Evolutionary conservation across 2,329 filamentous ascomycete species (phyloP), one percentile per base, ranked within the genome.

Genomic region (Byssothecium circinans): DNA sequence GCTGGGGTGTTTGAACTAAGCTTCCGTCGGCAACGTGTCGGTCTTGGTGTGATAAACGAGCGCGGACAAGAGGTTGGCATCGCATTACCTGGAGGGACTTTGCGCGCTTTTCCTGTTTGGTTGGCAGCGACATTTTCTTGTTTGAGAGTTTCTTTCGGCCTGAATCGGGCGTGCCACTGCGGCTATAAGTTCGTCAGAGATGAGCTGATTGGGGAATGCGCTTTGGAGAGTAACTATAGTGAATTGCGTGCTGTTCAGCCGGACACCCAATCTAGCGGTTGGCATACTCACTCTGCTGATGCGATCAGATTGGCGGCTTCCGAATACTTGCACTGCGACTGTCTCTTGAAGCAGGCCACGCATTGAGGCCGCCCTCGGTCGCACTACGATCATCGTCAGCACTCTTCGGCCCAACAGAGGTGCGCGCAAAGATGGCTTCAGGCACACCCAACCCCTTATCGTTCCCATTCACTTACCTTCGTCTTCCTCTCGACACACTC

Each of bases 401-500:
- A 19, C 29, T 12, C 29, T 10, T 23, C n/a, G 23, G 6, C 23
- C 10, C 23, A 5, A 25, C 10, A 25, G 23, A 25, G 6, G 10
- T 25, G 23, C 6, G 10, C 23, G 23, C 8, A n/a, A n/a, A n/a
- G n/a, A n/a, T n/a, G n/a, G n/a, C n/a, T n/a, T n/a, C n/a, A n/a
- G n/a, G n/a, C n/a, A n/a, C n/a, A n/a, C n/a, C n/a, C n/a, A n/a
- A n/a, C n/a, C n/a, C n/a, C n/a, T n/a, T n/a, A n/a, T n/a, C n/a
- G 4, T 41, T 17, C 36, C 17, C 22, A 19, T 19, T 22, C 18
- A 30, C 79, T 56, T 67, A 86, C 86, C 78, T 89, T 91, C 19
- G 88, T 91, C 74, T 91, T 91, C 57, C 88, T 78, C 72, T 90
- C 87, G 18, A 91, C 88, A 64, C 88, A 92, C 67, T 90, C 87